Evolutionary conservation across 331 rosid species (phyloP), one percentile per base, ranked within the genome.

Genomic region (Acacia concinna): DNA sequence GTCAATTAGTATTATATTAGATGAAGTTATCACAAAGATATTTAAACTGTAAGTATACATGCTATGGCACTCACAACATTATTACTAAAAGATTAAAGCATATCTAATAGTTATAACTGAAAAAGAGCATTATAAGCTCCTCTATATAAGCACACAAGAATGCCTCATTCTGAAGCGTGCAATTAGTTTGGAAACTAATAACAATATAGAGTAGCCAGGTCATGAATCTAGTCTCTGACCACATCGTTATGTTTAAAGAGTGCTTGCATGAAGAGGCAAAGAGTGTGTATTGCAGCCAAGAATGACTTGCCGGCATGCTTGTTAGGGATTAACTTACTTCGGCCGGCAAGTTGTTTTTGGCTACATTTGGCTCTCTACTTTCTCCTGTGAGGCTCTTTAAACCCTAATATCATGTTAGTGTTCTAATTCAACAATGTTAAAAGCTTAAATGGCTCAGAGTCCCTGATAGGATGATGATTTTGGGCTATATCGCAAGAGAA

Each of bases 281-380:
- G 84, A 78, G 92, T 60, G 28, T 64, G 28, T 57, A 68, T 79
- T 83, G 78, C 80, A 88, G 94, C 91, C 92, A 90, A 88, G 89
- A 77, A 90, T 88, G 92, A 88, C 88, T 90, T 88, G 92, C 87
- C 91, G 89, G 81, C 67, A 75, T 34, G 47, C 28, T 20, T 6
- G 25, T 35, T 21, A 21, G 25, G 17, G 2, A 69, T 38, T 38
- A 38, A 38, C 8, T n/a, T 17, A n/a, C 6, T 17, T 10, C 69
- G 81, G 83, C 88, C 73, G 85, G 85, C 90, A 78, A 67, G 85
- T 47, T 77, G 71, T 86, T 82, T 68, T 88, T 84, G 81, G 87
- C 90, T 79, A 88, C 68, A 72, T 18, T 86, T 82, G 18, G 49
- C 79, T 88, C 77, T 82, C n/a, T 74, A 59, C 78, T 67, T 38